Conservation (phyloP, 2,329 filamentous ascomycete genomes). For the Curvularia sp. region DNA sequence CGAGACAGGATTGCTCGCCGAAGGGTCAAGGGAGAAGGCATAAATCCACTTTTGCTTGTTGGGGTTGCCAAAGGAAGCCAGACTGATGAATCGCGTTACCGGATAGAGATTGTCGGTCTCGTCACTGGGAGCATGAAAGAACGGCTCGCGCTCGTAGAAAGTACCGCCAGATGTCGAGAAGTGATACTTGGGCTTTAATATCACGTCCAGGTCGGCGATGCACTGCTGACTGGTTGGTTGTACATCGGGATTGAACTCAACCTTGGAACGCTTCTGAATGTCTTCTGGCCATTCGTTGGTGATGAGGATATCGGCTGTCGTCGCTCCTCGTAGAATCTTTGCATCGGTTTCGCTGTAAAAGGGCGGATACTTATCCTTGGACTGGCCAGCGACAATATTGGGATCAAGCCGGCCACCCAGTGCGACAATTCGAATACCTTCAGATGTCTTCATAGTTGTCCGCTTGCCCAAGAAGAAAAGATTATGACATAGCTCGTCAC, state of each 20-base stretch:
- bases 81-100: conserved; percentile 87
- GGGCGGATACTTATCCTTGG: conserved; percentile 76
- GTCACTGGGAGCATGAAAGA: conserved; percentile 70
- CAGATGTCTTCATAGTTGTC: conserved; percentile 84
- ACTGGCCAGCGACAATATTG: conserved; percentile 66
- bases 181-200: conserved; percentile 90
- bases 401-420: conserved; percentile 77
- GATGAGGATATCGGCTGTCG: conserved; percentile 83
- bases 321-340: conserved; percentile 75
- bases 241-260: conserved; percentile 62
- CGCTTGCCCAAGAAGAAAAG: conserved; percentile 86
- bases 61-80: conserved; percentile 78
- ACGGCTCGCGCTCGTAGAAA: conserved; percentile 92
- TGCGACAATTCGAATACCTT: conserved; percentile 85
- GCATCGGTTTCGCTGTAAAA: conserved; percentile 80
- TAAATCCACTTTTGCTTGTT: conserved; percentile 82
- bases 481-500: conserved; percentile 80
- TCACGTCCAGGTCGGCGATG: conserved; percentile 77
- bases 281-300: conserved; percentile 84
- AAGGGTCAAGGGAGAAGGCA: conserved; percentile 69
- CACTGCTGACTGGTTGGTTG: conserved; percentile 66
- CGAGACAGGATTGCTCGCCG: conserved; percentile 64
- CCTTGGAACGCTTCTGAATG: conserved; percentile 72
- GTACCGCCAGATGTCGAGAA: conserved; percentile 73
- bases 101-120: conserved; percentile 60